These are phyloP conservation scores for Elymus sibiricus DNA, from an alignment of 176 grass and related monocot genomes.

Conservation along the genomic window DNA sequence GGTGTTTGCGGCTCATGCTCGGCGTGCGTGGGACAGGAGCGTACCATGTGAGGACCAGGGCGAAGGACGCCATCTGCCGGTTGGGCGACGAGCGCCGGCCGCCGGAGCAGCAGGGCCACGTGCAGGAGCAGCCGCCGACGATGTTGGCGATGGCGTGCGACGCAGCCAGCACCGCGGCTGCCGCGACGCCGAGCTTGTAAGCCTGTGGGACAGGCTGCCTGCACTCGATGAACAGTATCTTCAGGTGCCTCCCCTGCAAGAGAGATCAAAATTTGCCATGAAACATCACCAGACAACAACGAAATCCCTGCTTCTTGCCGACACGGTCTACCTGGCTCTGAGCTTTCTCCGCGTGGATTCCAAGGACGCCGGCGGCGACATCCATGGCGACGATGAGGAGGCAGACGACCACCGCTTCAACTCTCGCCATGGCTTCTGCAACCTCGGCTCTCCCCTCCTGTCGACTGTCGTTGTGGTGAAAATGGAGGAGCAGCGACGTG, in stretches of 20 bases:
- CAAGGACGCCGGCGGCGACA: conserved; percentile 61
- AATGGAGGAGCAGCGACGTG: not conserved
- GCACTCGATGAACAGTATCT: conserved; percentile 71
- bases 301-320: not conserved
- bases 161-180: conserved; percentile 59
- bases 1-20: not conserved
- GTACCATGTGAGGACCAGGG: conserved; percentile 72
- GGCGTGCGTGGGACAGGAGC: not conserved
- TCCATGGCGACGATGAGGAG: conserved; percentile 76
- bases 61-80: conserved; percentile 53
- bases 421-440: conserved; percentile 48
- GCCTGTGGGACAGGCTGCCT: conserved; percentile 72
- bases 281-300: not conserved
- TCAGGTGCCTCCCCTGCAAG: conserved; percentile 52
- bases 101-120: conserved; percentile 53
- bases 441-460: not conserved
- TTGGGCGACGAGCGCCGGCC: conserved; percentile 29
- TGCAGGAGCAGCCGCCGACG: conserved; percentile 66
- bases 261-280: not conserved
- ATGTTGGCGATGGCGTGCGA: conserved; percentile 68
- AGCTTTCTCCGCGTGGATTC: conserved; percentile 65
- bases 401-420: conserved; percentile 60
- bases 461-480: not conserved
- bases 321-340: conserved; percentile 58
- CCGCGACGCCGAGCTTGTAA: conserved; percentile 73